phyloP scores from a whole-genome alignment of 768 basidiomycete genomes.

The Termitomyces sp. region DNA sequence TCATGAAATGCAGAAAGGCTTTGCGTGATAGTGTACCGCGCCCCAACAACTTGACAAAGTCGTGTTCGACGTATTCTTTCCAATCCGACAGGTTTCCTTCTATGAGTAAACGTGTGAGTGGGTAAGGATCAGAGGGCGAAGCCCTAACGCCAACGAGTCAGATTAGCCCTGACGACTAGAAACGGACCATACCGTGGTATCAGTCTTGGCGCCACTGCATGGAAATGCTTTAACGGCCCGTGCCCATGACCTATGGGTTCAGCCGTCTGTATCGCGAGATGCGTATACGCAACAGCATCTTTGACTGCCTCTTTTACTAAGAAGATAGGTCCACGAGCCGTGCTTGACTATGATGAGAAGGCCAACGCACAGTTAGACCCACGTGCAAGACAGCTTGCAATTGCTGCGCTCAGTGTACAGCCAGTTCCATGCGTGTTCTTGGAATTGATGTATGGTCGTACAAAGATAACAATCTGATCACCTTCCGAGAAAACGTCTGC shows the following conservation, averaged over 20 bases:
- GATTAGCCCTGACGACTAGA: neutral
- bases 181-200: slow-evolving; percentile 42
- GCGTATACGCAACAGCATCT: slow-evolving; percentile 66
- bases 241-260: slow-evolving; percentile 65
- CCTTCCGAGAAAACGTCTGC: slow-evolving; percentile 59
- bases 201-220: slow-evolving; percentile 43
- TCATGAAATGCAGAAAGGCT: slow-evolving; percentile 83
- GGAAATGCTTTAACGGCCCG: slow-evolving; percentile 87
- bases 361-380: slow-evolving; percentile 36
- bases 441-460: slow-evolving; percentile 59
- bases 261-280: slow-evolving; percentile 70
- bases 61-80: slow-evolving; percentile 78
- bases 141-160: slow-evolving; percentile 36
- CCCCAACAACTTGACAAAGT: slow-evolving; percentile 77
- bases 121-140: slow-evolving; percentile 57
- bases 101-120: slow-evolving; percentile 65
- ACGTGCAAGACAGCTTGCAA: slow-evolving; percentile 62
- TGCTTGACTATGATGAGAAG: neutral
- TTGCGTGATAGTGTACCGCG: slow-evolving; percentile 60
- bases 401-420: slow-evolving; percentile 84
- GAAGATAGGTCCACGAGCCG: neutral
- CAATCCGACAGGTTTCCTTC: slow-evolving; percentile 50
- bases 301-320: slow-evolving; percentile 58
- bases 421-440: slow-evolving; percentile 89
- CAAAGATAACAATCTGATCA: slow-evolving; percentile 43